These are phyloP conservation scores for Neoascochyta sp. DNA, from an alignment of 2,329 filamentous ascomycete genomes.

Conservation along the genomic window DNA sequence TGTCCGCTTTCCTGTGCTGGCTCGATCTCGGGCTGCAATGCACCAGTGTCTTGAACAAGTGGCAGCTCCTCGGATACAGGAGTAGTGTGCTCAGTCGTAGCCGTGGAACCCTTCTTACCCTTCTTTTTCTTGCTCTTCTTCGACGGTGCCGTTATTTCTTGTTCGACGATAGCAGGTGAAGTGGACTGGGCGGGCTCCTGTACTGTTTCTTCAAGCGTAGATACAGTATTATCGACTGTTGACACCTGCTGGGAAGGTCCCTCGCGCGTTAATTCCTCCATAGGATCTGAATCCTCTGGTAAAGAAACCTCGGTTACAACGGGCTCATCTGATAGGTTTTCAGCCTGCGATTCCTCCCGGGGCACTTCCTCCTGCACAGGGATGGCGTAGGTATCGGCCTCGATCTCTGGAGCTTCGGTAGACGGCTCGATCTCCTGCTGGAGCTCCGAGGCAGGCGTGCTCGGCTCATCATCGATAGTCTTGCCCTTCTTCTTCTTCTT, in stretches of 20 bases:
- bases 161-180: too few species aligned
- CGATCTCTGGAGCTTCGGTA: slow-evolving; percentile 1
- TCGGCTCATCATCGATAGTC: slow-evolving; percentile 8
- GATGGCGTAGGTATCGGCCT: neutral
- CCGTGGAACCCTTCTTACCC: slow-evolving; percentile 13
- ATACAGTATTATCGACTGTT: too few species aligned
- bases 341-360: slow-evolving; percentile 1
- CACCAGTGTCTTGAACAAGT: neutral
- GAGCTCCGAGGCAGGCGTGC: slow-evolving; percentile 10
- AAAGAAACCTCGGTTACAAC: too few species aligned
- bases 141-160: too few species aligned
- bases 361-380: slow-evolving; percentile 1
- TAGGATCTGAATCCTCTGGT: too few species aligned
- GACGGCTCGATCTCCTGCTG: slow-evolving; percentile 4
- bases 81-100: slow-evolving; percentile 10
- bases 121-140: slow-evolving; percentile 26
- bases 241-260: too few species aligned
- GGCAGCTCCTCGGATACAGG: slow-evolving; percentile 5
- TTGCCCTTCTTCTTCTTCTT: slow-evolving; percentile 21
- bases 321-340: too few species aligned
- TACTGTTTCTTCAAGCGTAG: too few species aligned
- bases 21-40: slow-evolving; percentile 1
- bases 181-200: too few species aligned
- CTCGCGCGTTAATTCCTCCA: too few species aligned
- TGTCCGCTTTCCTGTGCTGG: neutral